Evolutionary conservation across 768 basidiomycete genomes (phyloP), one percentile per base, ranked within the genome.

Genomic region (Tulasnella calospora): DNA sequence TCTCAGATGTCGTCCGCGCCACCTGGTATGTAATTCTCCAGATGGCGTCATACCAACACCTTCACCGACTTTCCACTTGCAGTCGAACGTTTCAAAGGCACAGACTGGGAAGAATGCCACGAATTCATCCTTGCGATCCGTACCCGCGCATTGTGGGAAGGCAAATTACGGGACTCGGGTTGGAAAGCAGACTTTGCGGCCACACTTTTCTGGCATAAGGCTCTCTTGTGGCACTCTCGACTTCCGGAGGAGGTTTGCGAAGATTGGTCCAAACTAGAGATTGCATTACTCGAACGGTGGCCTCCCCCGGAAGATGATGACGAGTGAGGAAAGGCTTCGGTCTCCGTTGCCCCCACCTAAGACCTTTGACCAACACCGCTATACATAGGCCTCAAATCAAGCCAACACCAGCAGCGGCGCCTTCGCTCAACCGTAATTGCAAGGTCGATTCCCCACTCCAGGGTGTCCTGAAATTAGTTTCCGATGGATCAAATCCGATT

Each of bases 151-250:
- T 36, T 10, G 71, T 21, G 30, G 35, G 36, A 71, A 71, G 71
- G 71, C 4, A 71, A 71, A n/a, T 9, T 9, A 15, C 35, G 71
- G 15, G 71, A 71, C n/a, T 19, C 7, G 4, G 71, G 36, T 30
- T 71, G 71, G 71, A 71, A 36, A 30, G 71, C 71, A 6, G 71
- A 71, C 71, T 71, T 38, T 35, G 71, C 71, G 5, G 12, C 71
- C 13, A 15, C 15, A 2, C n/a, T 19, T 71, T 27, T 71, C 36
- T 23, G 23, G 35, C n/a, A 35, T 3, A 4, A 71, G 1, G 71
- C 27, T 7, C 13, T 71, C 4, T 15, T 36, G 9, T 71, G 71
- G 71, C 33, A 30, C 71, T 44, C 19, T 19, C 21, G 9, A 9
- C 71, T 71, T 21, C 33, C 71, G 36, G 13, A 38, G 23, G 71